Conservation (phyloP, 148 eudicot species). For the Rhododendron ovatum region DNA sequence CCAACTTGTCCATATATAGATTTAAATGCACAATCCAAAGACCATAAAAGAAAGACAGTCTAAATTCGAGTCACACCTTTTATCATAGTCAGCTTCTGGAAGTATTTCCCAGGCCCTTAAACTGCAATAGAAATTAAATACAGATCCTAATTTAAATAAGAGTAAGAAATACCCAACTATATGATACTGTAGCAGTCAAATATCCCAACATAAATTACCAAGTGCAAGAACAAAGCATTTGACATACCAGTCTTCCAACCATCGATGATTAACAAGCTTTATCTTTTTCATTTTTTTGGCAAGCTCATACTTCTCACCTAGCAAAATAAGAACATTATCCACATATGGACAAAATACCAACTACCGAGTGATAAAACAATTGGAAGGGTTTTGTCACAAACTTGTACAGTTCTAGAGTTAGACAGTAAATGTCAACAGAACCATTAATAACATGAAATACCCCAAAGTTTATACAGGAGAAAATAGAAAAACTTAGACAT, state of each 20-base stretch:
- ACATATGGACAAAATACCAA: not conserved
- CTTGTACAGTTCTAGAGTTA: not conserved
- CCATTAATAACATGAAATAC: not conserved
- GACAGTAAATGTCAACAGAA: not conserved
- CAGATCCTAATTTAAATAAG: not conserved
- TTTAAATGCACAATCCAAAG: not conserved
- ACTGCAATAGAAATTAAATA: conserved; percentile 37
- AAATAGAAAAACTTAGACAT: not conserved
- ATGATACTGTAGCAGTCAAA: not conserved
- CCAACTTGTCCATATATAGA: not conserved
- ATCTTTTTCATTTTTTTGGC: conserved; percentile 58
- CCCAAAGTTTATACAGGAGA: not conserved
- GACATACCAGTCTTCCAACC: conserved; percentile 91
- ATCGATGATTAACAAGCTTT: conserved; percentile 73
- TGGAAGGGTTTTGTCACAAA: not conserved
- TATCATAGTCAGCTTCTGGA: conserved; percentile 68
- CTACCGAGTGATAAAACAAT: not conserved
- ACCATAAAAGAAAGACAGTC: not conserved
- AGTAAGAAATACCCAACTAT: not conserved
- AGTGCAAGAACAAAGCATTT: not conserved
- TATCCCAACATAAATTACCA: not conserved
- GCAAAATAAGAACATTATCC: not conserved
- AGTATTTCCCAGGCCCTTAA: conserved; percentile 77
- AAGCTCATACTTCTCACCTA: conserved; percentile 87
- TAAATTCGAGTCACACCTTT: conserved; percentile 43